A percentile compares a stretch with the other conserved stretches of the same genome.
Evolutionary conservation across 2,329 filamentous ascomycete species (phyloP).

Genomic region (Herpotrichia juniperi): DNA sequence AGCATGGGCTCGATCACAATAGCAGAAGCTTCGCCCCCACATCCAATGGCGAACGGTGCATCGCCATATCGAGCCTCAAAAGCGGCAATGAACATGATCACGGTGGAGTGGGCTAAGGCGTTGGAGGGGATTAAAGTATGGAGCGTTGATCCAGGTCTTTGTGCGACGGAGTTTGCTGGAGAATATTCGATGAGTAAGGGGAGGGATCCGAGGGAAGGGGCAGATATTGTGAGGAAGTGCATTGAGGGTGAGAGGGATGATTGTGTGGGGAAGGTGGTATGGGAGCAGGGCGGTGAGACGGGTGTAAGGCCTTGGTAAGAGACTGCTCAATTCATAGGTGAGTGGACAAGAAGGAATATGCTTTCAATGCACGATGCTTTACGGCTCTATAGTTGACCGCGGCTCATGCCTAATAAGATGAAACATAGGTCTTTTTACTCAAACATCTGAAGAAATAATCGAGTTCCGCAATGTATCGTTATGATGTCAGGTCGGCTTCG

Average conservation of each 20-base stretch:
- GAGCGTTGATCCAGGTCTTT: slow-evolving; percentile 17
- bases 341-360: too few species aligned
- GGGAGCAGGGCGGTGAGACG: slow-evolving; percentile 10
- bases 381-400: too few species aligned
- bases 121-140: slow-evolving; percentile 15
- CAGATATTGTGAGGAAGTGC: slow-evolving; percentile 16
- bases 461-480: too few species aligned
- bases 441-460: too few species aligned
- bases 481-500: too few species aligned
- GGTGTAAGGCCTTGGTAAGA: slow-evolving; percentile 12
- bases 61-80: slow-evolving; percentile 25
- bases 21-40: not conserved
- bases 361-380: too few species aligned
- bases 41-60: not conserved
- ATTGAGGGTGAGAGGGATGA: slow-evolving; percentile 19
- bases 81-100: slow-evolving; percentile 30
- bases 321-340: too few species aligned
- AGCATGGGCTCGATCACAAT: slow-evolving; percentile 30
- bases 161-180: slow-evolving; percentile 16
- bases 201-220: slow-evolving; percentile 13
- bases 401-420: too few species aligned
- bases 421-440: too few species aligned
- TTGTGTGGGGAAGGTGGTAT: slow-evolving; percentile 9
- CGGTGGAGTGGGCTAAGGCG: slow-evolving; percentile 28
- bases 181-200: slow-evolving; percentile 18